A percentile compares a stretch with the other conserved stretches of the same genome.
Evolutionary conservation across 352 stramenopile genomes (phyloP).

Genomic region (Pythium volutum): DNA sequence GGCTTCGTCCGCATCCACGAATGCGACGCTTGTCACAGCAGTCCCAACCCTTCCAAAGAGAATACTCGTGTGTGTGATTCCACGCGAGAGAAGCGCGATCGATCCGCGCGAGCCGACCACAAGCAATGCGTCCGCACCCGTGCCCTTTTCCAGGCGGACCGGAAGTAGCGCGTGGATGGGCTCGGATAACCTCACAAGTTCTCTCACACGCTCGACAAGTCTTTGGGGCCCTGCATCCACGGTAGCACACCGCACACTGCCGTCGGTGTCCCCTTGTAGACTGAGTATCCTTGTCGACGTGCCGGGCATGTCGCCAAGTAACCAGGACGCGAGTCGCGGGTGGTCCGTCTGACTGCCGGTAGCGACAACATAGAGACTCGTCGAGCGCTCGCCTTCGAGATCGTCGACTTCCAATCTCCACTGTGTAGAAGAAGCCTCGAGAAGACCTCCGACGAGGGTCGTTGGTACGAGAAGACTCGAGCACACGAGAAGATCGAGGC

Average conservation of each 20-base stretch:
- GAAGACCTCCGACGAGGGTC: slow-evolving; percentile 34
- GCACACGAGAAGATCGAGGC: slow-evolving; percentile 26
- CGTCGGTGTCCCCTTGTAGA: slow-evolving; percentile 63
- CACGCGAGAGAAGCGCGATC: slow-evolving; percentile 1
- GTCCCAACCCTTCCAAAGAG: background rate
- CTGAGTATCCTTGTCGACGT: slow-evolving; percentile 22
- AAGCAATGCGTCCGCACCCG: slow-evolving; percentile 1
- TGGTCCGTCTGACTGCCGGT: background rate
- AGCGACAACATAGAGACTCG: slow-evolving; percentile 27
- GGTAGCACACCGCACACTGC: slow-evolving; percentile 37
- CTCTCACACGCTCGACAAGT: background rate
- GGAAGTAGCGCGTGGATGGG: slow-evolving; percentile 6
- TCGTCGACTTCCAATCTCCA: slow-evolving; percentile 37
- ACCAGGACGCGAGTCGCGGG: slow-evolving; percentile 22
- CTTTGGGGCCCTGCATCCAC: background rate
- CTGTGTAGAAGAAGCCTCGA: background rate
- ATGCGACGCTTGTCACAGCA: background rate
- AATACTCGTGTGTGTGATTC: background rate
- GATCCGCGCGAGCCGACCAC: slow-evolving; percentile 8
- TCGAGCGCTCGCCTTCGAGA: slow-evolving; percentile 69
- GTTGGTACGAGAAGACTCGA: slow-evolving; percentile 53
- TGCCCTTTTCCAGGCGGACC: background rate
- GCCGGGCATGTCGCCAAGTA: slow-evolving; percentile 24
- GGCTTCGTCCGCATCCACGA: background rate
- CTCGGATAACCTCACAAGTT: slow-evolving; percentile 17